Evolutionary conservation across 2,329 filamentous ascomycete genomes (phyloP), one percentile per base, ranked within the genome.

Genomic region (Aureobasidium musti): DNA sequence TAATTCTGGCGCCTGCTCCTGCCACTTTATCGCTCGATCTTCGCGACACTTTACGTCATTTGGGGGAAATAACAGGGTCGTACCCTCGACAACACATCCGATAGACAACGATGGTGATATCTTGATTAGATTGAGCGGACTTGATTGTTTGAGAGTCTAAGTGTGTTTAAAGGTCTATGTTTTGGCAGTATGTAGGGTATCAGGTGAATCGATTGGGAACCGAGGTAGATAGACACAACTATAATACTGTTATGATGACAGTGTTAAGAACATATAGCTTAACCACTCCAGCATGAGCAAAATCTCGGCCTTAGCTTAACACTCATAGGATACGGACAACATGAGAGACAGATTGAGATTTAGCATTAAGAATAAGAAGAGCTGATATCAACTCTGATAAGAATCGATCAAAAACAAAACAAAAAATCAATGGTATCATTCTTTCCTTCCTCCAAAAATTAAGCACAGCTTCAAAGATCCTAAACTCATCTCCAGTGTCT

Each of bases 371-470:
- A 50, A 13, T 17, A n/a, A 30, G 2, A 30, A 6, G 17, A 10
- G 13, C 5, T 33, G 33, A 35, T 35, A 35, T 35, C 33, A 10
- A 35, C 7, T 35, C 10, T 11, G 8, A 35, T 11, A 35, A n/a
- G n/a, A n/a, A n/a, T n/a, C n/a, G 10, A 35, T 35, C 33, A 35
- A 26, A 41, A 19, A 39, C 30, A 35, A 35, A 53, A 53, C 49
- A 35, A 53, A 35, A 53, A 21, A 39, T 39, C 50, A 54, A 54
- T 54, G 50, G 30, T 54, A 54, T 54, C 50, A 54, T 54, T 54
- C 50, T 54, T 21, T 54, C 50, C 50, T n/a, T 11, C 30, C 21
- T 3, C 7, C 23, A 52, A 33, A 28, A 2, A n/a, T n/a, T 21
- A 14, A 49, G 23, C 23, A 19, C 13, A 49, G 45, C 45, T 17